Evolutionary conservation across 306 rosid species (phyloP), one percentile per base, ranked within the genome.

Genomic region (Sicyos edulis): DNA sequence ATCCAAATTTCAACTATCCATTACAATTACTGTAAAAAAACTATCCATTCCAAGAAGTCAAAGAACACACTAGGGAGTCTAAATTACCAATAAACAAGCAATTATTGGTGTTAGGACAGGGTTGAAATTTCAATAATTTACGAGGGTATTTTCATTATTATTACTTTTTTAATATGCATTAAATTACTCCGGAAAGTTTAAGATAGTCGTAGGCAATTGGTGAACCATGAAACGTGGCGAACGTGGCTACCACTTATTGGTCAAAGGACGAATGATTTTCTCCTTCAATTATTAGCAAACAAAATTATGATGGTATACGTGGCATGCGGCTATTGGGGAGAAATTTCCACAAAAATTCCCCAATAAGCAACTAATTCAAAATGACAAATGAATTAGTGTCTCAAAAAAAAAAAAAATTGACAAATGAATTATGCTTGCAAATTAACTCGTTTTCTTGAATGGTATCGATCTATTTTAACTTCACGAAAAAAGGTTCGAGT

Each of bases 221-320:
- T 44, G 54, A 17, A 21, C 56, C 3, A 8, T 44, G 72, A 67
- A 12, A 67, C 72, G 56, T 67, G 72, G 56, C 72, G 47, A 42
- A 42, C 47, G 11, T 42, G 47, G 47, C 47, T 6, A 9, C 47
- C 13, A 5, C 5, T 22, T 4, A 67, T 37, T 76, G 34, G 72
- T 32, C 0, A 29, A 0, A 6, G 47, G 9, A 26, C 60, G 5
- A 51, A 51, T 3, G 58, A 29, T 45, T 14, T 32, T 52, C n/a
- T n/a, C 8, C 13, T 20, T 66, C 11, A 19, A 63, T 37, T 40
- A 64, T 40, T 20, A 64, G 64, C 10, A 37, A 8, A 64, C 19
- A 4, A 11, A 54, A 47, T 47, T 12, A 47, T 47, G 11, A n/a
- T 29, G 17, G 75, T 37, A 34, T 6, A 71, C 75, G 65, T 71